Evolutionary conservation across 2,329 filamentous ascomycete genomes (phyloP), one percentile per base, ranked within the genome.

Genomic region (Fusarium fujikuroi): DNA sequence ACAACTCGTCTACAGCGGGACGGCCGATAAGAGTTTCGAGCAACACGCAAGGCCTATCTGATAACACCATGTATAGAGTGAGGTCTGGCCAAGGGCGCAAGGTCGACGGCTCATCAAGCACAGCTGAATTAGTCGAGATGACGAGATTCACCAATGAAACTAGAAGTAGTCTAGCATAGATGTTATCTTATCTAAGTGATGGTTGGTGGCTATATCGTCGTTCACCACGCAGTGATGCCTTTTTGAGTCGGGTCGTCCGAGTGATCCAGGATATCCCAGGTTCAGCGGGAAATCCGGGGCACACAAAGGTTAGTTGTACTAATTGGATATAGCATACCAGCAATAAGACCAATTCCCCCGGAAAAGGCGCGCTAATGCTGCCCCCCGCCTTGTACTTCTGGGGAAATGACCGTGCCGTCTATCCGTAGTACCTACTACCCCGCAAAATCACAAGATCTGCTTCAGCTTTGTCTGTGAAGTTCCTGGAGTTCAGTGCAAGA

Each of bases 51-150:
- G 19, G n/a, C 11, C 1, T 23, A 21, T 2, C 12, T 12, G 59
- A 54, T 1, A 23, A 23, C 10, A 4, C 46, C 12, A 9, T 32
- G 3, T 63, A 63, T 8, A 40, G 43, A 30, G 59, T 19, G 2
- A 44, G 37, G 2, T 21, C 62, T 3, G 30, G 28, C 5, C 32
- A 32, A 3, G 59, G 21, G 7, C 28, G 14, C 2, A 57, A 57
- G 28, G 39, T 57, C 9, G 62, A 46, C 18, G 59, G 44, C 1
- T 64, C 62, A 9, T 64, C 59, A 0, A 64, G 62, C 18, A 64
- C 62, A 46, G 59, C 62, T 25, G 62, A 64, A 9, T 49, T 64
- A 3, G 62, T 63, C 7, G 59, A 64, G 39, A 63, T 64, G 62
- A 46, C 62, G 14, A 37, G 39, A 3, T 9, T 64, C 6, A 37